Conservation (phyloP, 352 stramenopile genomes). For the Pelagophyceae sp. region DNA sequence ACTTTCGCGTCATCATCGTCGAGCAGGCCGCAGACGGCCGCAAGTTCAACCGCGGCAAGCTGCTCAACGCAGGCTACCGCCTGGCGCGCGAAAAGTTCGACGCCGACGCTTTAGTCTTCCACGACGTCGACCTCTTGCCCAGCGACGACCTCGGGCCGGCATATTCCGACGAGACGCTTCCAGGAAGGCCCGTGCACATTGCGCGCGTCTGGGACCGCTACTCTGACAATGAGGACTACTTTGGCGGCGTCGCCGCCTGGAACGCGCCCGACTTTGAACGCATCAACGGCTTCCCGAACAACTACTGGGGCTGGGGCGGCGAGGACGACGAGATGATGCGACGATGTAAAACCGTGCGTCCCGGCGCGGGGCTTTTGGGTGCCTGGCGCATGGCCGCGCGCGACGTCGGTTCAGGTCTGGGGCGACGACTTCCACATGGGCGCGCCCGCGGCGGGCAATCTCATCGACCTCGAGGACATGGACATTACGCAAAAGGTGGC, state of each 20-base stretch:
- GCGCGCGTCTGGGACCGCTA: slow-evolving; percentile 85
- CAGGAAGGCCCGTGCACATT: slow-evolving; percentile 76
- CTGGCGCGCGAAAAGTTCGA: slow-evolving; percentile 57
- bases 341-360: slow-evolving; percentile 16
- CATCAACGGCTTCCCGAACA: slow-evolving; percentile 63
- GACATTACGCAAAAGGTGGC: slow-evolving; percentile 42
- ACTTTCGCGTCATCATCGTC: slow-evolving; percentile 85
- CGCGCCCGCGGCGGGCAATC: neutral
- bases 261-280: slow-evolving; percentile 68
- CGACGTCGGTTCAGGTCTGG: neutral
- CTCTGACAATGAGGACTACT: slow-evolving; percentile 82
- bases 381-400: neutral
- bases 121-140: slow-evolving; percentile 89
- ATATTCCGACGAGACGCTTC: slow-evolving; percentile 48
- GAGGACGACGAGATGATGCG: slow-evolving; percentile 78
- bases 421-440: neutral
- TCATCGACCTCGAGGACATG: slow-evolving; percentile 43
- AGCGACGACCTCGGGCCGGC: slow-evolving; percentile 59
- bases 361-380: neutral
- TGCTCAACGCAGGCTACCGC: slow-evolving; percentile 90
- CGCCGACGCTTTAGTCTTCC: slow-evolving; percentile 78
- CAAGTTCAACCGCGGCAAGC: slow-evolving; percentile 93
- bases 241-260: slow-evolving; percentile 82
- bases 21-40: slow-evolving; percentile 79
- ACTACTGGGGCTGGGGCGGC: slow-evolving; percentile 54